Evolutionary conservation across 192 early-diverging fungal genomes (phyloP), one percentile per base, ranked within the genome.

Genomic region (Backusella circina): DNA sequence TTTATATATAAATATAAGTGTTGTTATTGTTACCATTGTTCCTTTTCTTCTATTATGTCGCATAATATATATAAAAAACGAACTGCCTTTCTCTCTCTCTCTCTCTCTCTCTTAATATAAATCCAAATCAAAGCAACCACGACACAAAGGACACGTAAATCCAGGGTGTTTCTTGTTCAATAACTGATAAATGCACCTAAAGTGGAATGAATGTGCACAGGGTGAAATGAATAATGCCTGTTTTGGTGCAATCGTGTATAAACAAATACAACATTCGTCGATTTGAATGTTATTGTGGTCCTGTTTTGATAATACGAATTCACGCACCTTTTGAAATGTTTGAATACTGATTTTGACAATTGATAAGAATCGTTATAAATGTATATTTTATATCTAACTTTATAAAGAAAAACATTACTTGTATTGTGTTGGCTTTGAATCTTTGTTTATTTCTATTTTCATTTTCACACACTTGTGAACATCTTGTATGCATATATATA

Each of bases 401-500:
- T 57, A 26, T 57, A 31, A 67, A 30, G 18, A 10, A 35, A 16
- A 31, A 9, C 15, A 5, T n/a, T 67, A 31, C 33, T n/a, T 33
- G 16, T 67, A 67, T n/a, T 67, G 10, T 35, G 28, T 35, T 67
- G 16, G 15, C 9, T 61, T 61, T 61, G 23, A 10, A 26, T 28
- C 23, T 28, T 28, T 61, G n/a, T 61, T 92, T 61, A 93, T 77
- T 81, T 95, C 93, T 31, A 94, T 77, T 26, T 92, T 81, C 85
- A 98, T 98, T 80, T 93, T 91, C 12, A 98, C 95, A 78, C 95
- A 96, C 84, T 95, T 93, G 88, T 96, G 97, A 68, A 96, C 94
- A 23, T 61, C 54, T 61, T 47, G 12, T 26, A n/a, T n/a, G n/a
- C n/a, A n/a, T n/a, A n/a, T n/a, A n/a, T n/a, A n/a, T n/a, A n/a